Conservation (phyloP, 1,284 basidiomycete species). For the Cutaneotrichosporon mucoides region DNA sequence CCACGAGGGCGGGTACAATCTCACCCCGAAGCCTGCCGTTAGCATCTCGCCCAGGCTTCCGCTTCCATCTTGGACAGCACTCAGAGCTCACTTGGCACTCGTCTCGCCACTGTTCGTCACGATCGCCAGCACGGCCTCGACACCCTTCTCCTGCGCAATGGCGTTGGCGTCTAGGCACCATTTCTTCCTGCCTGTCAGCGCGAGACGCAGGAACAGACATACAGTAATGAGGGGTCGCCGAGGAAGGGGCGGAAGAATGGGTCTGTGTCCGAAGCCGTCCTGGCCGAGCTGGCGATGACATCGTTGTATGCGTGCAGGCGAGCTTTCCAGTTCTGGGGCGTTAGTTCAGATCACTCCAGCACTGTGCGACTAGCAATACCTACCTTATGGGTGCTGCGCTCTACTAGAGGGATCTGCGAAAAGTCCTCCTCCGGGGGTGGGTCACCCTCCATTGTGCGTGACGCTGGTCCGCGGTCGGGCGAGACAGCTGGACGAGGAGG, state of each 20-base stretch:
- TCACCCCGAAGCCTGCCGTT: conserved; percentile 56
- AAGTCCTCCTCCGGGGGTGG: conserved; percentile 93
- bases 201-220: background rate
- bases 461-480: background rate
- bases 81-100: conserved; percentile 56
- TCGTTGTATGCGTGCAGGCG: conserved; percentile 88
- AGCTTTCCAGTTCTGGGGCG: conserved; percentile 84
- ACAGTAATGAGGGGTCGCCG: conserved; percentile 50
- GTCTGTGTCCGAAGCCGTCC: conserved; percentile 85
- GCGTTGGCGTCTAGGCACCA: conserved; percentile 89
- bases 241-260: conserved; percentile 88
- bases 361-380: conserved; percentile 7
- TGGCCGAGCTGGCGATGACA: conserved; percentile 78
- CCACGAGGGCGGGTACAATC: conserved; percentile 84
- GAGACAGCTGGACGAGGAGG: too few relatives aligned
- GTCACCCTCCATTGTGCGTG: conserved; percentile 69
- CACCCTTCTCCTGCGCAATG: conserved; percentile 95
- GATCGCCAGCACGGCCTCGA: conserved; percentile 77
- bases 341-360: too few relatives aligned
- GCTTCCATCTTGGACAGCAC: too few relatives aligned
- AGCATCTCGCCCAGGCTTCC: background rate
- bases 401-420: conserved; percentile 70
- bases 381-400: conserved; percentile 79
- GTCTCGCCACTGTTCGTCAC: conserved; percentile 89
- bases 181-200: conserved; percentile 61